Percentiles rank a stretch among this genome's conserved stretches.
These are phyloP conservation scores for Protomyces pachydermus DNA, from an alignment of 1,139 yeast species.

Conservation along the genomic window DNA sequence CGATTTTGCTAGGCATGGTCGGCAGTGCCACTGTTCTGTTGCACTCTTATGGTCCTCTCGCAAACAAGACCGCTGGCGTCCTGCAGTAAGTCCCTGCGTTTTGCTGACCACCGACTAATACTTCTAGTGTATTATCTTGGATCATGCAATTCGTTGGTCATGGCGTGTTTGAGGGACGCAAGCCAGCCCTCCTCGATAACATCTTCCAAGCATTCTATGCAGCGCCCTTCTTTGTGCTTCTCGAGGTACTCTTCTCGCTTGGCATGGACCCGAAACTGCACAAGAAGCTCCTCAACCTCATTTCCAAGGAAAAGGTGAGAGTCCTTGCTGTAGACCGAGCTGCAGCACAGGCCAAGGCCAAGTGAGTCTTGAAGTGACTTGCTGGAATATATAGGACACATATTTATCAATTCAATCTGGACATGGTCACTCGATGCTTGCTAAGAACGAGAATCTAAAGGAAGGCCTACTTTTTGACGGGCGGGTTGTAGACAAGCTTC, in stretches of 20 bases:
- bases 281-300: neutral
- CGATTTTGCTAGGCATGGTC: constrained; percentile 39
- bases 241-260: constrained; percentile 63
- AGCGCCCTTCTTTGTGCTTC: constrained; percentile 85
- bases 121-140: constrained; percentile 52
- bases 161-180: constrained; percentile 69
- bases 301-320: neutral
- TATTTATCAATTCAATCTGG: too few species aligned
- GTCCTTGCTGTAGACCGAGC: neutral
- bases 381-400: too few species aligned
- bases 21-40: constrained; percentile 34
- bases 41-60: constrained; percentile 34
- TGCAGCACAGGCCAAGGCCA: neutral
- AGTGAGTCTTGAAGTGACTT: too few species aligned
- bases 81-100: constrained; percentile 35
- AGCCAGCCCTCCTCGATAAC: constrained; percentile 84
- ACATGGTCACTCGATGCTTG: too few species aligned
- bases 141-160: constrained; percentile 86
- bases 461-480: constrained; percentile 10
- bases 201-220: constrained; percentile 76
- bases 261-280: constrained; percentile 42
- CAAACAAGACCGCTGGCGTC: constrained; percentile 34
- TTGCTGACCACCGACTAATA: constrained; percentile 41
- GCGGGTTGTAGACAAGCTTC: constrained; percentile 68
- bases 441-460: neutral